Evolutionary conservation across 306 rosid genomes (phyloP).

Genomic region (Nissolia schottii): DNA sequence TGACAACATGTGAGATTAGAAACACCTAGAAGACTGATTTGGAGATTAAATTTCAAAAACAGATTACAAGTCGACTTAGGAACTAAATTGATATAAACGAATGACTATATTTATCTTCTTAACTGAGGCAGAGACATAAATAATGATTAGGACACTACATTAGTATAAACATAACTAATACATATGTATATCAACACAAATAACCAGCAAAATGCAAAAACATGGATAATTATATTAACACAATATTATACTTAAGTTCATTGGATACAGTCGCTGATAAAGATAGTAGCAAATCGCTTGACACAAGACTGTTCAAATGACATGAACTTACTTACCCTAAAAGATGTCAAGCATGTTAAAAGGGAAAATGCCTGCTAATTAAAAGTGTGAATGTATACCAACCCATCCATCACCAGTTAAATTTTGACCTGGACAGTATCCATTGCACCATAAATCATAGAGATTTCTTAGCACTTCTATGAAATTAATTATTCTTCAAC

Average conservation of each 20-base stretch:
- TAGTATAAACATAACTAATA: not conserved
- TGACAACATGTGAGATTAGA: too few relatives aligned
- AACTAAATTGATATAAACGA: not conserved
- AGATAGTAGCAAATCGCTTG: constrained; percentile 23
- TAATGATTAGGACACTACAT: not conserved
- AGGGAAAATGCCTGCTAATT: constrained; percentile 21
- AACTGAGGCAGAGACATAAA: not conserved
- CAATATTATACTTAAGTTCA: constrained; percentile 11
- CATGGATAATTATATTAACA: constrained; percentile 18
- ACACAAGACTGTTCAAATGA: constrained; percentile 10
- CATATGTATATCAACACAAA: not conserved
- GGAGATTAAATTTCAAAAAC: not conserved
- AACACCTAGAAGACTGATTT: too few relatives aligned
- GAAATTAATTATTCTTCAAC: constrained; percentile 26
- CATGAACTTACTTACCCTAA: constrained; percentile 16
- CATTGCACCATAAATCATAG: constrained; percentile 8
- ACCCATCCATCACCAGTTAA: constrained; percentile 24
- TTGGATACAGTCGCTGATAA: constrained; percentile 22
- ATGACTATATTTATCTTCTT: not conserved
- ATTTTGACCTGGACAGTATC: constrained; percentile 5
- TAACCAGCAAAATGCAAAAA: constrained; percentile 2
- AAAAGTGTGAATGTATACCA: constrained; percentile 23
- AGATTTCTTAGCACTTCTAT: not conserved
- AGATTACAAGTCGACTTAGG: not conserved
- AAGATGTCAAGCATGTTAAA: constrained; percentile 30